Conservation (phyloP, 768 basidiomycete genomes). For the Amanita thiersii region DNA sequence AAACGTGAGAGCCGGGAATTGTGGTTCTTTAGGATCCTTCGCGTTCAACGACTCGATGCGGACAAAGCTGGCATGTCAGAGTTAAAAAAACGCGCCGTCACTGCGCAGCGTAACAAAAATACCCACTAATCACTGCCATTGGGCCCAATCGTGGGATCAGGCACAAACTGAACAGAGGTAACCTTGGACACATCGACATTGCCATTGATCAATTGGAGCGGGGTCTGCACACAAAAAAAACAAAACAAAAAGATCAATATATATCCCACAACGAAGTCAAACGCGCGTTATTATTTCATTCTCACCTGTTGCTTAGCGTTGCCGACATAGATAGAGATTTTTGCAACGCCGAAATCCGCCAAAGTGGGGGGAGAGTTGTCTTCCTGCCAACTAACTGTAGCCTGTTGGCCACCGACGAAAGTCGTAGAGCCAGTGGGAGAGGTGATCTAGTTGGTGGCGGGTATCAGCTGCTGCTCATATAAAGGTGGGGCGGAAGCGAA, state of each 20-base stretch:
- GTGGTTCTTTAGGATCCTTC: constrained; percentile 42
- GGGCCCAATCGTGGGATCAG: constrained; percentile 44
- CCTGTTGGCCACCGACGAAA: constrained; percentile 40
- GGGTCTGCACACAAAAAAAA: constrained; percentile 30
- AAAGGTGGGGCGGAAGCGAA: not conserved
- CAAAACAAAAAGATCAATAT: not conserved
- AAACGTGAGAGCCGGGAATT: constrained; percentile 62
- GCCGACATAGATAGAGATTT: constrained; percentile 56
- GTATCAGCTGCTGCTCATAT: not conserved
- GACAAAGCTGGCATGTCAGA: constrained; percentile 50
- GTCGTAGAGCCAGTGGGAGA: constrained; percentile 36
- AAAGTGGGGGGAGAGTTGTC: constrained; percentile 39
- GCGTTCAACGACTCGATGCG: constrained; percentile 55
- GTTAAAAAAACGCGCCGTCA: not conserved
- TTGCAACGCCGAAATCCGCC: constrained; percentile 38
- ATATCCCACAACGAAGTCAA: constrained; percentile 6
- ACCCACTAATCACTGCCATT: constrained; percentile 48
- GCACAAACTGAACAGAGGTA: constrained; percentile 41
- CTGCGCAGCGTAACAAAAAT: too few relatives aligned
- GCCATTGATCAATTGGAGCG: constrained; percentile 41
- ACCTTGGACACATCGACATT: constrained; percentile 45
- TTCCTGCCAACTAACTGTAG: constrained; percentile 55
- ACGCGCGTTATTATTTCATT: too few relatives aligned
- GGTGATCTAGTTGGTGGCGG: constrained; percentile 41
- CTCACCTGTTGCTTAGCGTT: constrained; percentile 53